Evolutionary conservation across 2,329 filamentous ascomycete genomes (phyloP), one percentile per base, ranked within the genome.

Genomic region (Aspergillus tubingensis): DNA sequence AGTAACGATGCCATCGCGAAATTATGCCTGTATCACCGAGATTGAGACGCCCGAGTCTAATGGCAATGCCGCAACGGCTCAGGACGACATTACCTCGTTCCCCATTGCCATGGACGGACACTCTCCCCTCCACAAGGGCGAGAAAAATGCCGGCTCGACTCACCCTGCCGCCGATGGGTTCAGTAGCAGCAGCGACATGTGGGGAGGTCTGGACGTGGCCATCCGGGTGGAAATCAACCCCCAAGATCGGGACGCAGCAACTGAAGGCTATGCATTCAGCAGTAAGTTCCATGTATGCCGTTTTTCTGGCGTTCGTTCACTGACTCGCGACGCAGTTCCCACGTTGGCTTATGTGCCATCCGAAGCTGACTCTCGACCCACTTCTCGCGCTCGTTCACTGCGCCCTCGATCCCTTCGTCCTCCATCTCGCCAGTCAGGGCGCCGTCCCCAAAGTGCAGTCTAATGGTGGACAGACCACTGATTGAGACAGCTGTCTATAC

Each of bases 1-100:
- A 65, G 90, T 91, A 63, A 97, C 93, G 10, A 97, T 97, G 86
- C 86, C 86, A 1, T 85, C 82, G 54, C 80, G 86, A 57, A 88
- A 89, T 73, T 88, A 85, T 70, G 86, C 86, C 59, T 85, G 85
- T 71, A 85, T 88, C 73, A 82, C 82, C 48, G 85, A 88, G 67
- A 76, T 79, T 41, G 70, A 73, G 32, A 54, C 68, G 7, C 68
- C 71, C 5, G 43, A 56, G 8, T 54, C 64, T 23, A 76, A 69
- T 54, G 72, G 68, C 21, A 57, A 66, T 25, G 58, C 39, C n/a
- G 25, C 56, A 10, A 48, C 36, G 13, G 38, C 52, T 30, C 51
- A 61, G n/a, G 63, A 60, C 39, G 70, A 67, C n/a, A 54, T 69
- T 25, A 66, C 63, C 73, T 70, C 67, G 70, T 70, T 66, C 64